Evolutionary conservation across 176 grass and related monocot species (phyloP), one percentile per base, ranked within the genome.

Genomic region (Avena insularis): DNA sequence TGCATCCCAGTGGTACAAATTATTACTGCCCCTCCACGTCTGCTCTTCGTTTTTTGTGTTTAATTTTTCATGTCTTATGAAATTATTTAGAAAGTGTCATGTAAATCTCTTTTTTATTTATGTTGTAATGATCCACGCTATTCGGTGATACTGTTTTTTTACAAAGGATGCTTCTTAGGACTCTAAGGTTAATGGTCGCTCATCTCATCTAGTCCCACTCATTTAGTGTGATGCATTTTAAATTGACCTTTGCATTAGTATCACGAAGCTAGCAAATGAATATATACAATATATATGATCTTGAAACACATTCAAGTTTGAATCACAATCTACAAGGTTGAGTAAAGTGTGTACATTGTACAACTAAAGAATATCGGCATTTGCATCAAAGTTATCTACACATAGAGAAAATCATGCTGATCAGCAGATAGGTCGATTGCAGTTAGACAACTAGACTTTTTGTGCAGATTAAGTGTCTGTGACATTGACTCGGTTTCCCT

Each of bases 1-100:
- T 60, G 95, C 95, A 64, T 98, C 95, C 2, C 58, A 90, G 77
- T 98, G 95, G 95, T 94, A 91, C 65, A 15, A 14, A 67, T 64
- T 80, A 36, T 33, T 84, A 76, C 56, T 20, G 4, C 21, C 77
- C 27, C 71, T 20, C 75, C 48, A 1, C 33, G 9, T 79, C 54
- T 13, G 12, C 8, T 65, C 21, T 79, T 63, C 49, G 4, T 63
- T 10, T 75, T 40, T 54, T 74, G 14, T 82, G 27, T 50, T 21
- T 16, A 79, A 16, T 49, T 48, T 75, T 45, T 50, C 23, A 67
- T 67, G 58, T 29, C 14, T 53, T 56, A 4, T 11, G 43, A 66
- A 65, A 5, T 91, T 69, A 4, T 66, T n/a, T 64, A 47, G 27
- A 87, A 72, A 19, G 17, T 9, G 46, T 57, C 7, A 4, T 65